Evolutionary conservation across 805 yeast genomes (phyloP).

Genomic region (Clavispora carvajalis): DNA sequence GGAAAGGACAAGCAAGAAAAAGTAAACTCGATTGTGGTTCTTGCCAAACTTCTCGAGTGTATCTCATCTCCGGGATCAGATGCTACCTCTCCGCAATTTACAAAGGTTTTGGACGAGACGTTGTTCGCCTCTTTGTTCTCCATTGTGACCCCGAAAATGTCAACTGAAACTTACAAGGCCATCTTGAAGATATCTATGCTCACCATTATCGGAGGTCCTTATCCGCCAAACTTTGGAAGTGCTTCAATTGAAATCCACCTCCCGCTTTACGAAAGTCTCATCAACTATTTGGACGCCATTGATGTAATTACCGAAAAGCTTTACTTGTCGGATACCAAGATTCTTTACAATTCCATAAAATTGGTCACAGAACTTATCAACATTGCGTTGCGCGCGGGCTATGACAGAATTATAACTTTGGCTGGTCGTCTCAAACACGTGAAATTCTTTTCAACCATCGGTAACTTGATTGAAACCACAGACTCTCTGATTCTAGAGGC

Average conservation of each 20-base stretch:
- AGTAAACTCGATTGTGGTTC: constrained; percentile 47
- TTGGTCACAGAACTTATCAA: constrained; percentile 42
- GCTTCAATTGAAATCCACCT: constrained; percentile 30
- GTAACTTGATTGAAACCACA: constrained; percentile 35
- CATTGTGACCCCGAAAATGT: constrained; percentile 37
- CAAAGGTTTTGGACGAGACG: constrained; percentile 32
- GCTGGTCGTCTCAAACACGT: constrained; percentile 44
- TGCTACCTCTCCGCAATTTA: constrained; percentile 32
- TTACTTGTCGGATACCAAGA: constrained; percentile 39
- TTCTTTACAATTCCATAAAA: constrained; percentile 39
- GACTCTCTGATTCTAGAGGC: constrained; percentile 29
- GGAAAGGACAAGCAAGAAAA: constrained; percentile 47
- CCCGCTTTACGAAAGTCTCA: constrained; percentile 33
- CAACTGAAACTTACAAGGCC: constrained; percentile 42
- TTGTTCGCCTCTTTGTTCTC: constrained; percentile 38
- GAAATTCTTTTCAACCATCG: constrained; percentile 41
- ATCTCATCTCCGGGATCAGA: constrained; percentile 28
- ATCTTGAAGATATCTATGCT: constrained; percentile 39
- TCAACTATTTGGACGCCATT: constrained; percentile 36
- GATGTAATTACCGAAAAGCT: constrained; percentile 39
- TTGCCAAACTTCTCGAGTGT: constrained; percentile 48
- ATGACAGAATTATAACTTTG: constrained; percentile 40
- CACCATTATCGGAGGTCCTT: constrained; percentile 40
- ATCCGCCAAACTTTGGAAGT: constrained; percentile 26
- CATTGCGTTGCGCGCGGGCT: constrained; percentile 37